Percentiles rank a stretch among this genome's conserved stretches.
Evolutionary conservation across 768 basidiomycete genomes (phyloP).

Genomic region (Rhodotorula babjevae): DNA sequence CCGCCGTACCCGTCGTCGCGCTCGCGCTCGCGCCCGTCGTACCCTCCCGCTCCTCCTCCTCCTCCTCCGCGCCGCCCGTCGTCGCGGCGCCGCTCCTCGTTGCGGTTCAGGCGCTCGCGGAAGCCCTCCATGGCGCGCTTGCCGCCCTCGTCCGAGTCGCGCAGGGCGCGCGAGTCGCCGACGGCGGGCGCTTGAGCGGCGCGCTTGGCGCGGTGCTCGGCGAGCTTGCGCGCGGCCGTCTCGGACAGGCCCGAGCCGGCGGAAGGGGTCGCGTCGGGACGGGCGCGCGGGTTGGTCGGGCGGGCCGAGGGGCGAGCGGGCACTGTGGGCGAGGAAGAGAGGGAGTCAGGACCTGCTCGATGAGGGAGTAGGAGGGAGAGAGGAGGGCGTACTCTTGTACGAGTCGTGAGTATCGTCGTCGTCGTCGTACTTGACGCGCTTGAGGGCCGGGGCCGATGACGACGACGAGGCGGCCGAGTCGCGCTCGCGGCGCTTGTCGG

Average conservation of each 20-base stretch:
- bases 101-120: conserved; percentile 75
- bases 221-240: conserved; percentile 62
- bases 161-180: conserved; percentile 19
- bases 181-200: conserved; percentile 60
- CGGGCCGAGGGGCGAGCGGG: conserved; percentile 60
- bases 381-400: conserved; percentile 69
- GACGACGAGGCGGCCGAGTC: neutral
- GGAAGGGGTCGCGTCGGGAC: conserved; percentile 87
- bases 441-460: conserved; percentile 47
- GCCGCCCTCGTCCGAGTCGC: conserved; percentile 27
- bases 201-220: conserved; percentile 66
- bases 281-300: conserved; percentile 60
- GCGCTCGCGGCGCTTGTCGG: conserved; percentile 64
- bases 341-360: neutral
- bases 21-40: conserved; percentile 45
- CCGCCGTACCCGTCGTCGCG: conserved; percentile 12
- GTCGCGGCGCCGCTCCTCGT: conserved; percentile 51
- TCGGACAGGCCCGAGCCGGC: conserved; percentile 85
- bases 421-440: conserved; percentile 65
- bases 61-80: conserved; percentile 44
- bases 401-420: conserved; percentile 52
- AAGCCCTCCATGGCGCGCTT: conserved; percentile 51
- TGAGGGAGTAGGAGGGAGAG: neutral
- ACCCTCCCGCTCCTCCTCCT: conserved; percentile 45
- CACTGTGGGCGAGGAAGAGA: conserved; percentile 52